Percentiles rank a stretch among this genome's conserved stretches.
Conservation (phyloP, 2,329 filamentous ascomycete species). For the Colletotrichum tamarilloi region DNA sequence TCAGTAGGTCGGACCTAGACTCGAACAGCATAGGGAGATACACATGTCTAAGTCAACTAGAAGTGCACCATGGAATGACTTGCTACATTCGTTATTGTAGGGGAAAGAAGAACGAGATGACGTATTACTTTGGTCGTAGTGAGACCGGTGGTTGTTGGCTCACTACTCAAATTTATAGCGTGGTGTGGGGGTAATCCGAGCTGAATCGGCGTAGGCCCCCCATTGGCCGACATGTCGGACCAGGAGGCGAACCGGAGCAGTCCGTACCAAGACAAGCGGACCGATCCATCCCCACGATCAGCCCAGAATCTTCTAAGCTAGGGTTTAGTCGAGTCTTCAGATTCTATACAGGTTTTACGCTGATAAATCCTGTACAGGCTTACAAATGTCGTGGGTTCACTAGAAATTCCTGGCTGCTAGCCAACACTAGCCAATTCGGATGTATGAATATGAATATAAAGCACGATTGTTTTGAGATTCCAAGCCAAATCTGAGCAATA, state of each 20-base stretch:
- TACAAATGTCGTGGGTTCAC: neutral
- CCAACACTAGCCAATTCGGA: neutral
- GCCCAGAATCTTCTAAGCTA: neutral
- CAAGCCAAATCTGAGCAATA: neutral
- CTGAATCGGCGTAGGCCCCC: neutral
- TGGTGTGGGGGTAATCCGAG: conserved; percentile 16
- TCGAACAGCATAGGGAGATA: too few species aligned
- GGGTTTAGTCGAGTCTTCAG: neutral
- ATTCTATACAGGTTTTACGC: neutral
- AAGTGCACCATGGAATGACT: neutral
- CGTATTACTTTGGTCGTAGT: neutral
- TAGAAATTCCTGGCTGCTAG: neutral
- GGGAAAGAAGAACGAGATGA: neutral
- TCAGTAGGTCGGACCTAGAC: too few species aligned
- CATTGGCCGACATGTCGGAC: neutral
- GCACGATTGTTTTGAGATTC: neutral
- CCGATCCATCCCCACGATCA: neutral
- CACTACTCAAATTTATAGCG: neutral
- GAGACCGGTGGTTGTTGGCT: too few species aligned
- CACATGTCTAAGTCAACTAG: too few species aligned
- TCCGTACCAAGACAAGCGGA: neutral
- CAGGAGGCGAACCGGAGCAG: neutral
- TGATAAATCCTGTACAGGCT: conserved; percentile 6
- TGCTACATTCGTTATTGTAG: neutral
- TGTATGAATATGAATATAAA: neutral